A percentile compares a stretch with the other conserved stretches of the same genome.
These are phyloP conservation scores for Coffea eugenioides DNA, from an alignment of 257 asterid genomes.

Conservation along the genomic window DNA sequence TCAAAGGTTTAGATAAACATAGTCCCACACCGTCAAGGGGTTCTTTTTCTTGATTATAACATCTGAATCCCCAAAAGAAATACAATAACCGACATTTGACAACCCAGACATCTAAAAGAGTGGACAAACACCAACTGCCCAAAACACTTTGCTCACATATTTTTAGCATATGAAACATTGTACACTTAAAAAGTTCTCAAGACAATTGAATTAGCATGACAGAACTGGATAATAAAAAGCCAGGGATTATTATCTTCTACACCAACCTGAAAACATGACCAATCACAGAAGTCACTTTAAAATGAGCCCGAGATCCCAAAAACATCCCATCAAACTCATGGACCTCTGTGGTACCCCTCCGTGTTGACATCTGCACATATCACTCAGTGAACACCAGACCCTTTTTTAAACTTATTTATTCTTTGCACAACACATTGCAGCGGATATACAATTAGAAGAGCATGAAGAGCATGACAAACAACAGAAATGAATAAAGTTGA, in stretches of 20 bases:
- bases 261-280: conserved; percentile 92
- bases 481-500: neutral
- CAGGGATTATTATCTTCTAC: neutral
- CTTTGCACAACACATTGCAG: neutral
- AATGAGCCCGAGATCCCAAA: conserved; percentile 63
- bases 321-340: conserved; percentile 82
- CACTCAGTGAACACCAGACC: neutral
- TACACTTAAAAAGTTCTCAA: conserved; percentile 3
- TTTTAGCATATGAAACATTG: neutral
- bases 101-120: neutral
- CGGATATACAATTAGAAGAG: neutral
- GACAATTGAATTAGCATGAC: conserved; percentile 17
- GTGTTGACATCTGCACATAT: conserved; percentile 62
- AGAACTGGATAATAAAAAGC: neutral
- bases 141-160: neutral
- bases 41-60: neutral
- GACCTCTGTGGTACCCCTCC: conserved; percentile 84
- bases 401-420: neutral
- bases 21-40: neutral
- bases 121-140: too few species aligned
- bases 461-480: neutral
- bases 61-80: neutral
- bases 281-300: conserved; percentile 89
- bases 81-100: neutral
- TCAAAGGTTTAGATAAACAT: neutral